These are phyloP conservation scores for Paramyrothecium sp. DNA, from an alignment of 2,329 filamentous ascomycete genomes.

Conservation along the genomic window DNA sequence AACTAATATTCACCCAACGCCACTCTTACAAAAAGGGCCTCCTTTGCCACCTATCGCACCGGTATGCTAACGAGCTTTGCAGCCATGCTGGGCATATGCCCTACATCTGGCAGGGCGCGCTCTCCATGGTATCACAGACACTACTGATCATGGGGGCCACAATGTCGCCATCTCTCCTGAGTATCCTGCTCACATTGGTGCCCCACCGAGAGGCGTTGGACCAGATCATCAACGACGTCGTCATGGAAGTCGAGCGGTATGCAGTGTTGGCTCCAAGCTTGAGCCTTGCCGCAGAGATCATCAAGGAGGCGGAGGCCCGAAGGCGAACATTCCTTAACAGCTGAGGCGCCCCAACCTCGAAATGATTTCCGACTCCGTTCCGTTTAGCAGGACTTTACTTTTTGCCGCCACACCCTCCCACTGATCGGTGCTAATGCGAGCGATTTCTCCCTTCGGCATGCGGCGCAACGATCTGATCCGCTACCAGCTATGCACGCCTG, in stretches of 20 bases:
- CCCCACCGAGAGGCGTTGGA: constrained; percentile 63
- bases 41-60: constrained; percentile 2
- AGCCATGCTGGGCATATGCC: constrained; percentile 81
- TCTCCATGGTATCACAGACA: constrained; percentile 80
- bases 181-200: constrained; percentile 59
- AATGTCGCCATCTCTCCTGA: constrained; percentile 71
- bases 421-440: background rate
- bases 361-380: background rate
- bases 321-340: constrained; percentile 61
- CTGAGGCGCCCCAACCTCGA: constrained; percentile 25
- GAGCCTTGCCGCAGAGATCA: constrained; percentile 73
- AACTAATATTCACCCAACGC: background rate
- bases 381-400: background rate
- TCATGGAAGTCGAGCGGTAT: constrained; percentile 73
- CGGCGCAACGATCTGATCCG: background rate
- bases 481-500: background rate
- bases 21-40: background rate
- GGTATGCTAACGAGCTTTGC: constrained; percentile 12
- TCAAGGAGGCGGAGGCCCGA: constrained; percentile 74
- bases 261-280: constrained; percentile 74
- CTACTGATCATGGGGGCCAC: constrained; percentile 82
- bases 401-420: background rate
- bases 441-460: background rate
- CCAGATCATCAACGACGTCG: constrained; percentile 74
- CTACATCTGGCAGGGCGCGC: constrained; percentile 81